Evolutionary conservation across 2,329 filamentous ascomycete genomes (phyloP).

Genomic region (Didymella glomerata): DNA sequence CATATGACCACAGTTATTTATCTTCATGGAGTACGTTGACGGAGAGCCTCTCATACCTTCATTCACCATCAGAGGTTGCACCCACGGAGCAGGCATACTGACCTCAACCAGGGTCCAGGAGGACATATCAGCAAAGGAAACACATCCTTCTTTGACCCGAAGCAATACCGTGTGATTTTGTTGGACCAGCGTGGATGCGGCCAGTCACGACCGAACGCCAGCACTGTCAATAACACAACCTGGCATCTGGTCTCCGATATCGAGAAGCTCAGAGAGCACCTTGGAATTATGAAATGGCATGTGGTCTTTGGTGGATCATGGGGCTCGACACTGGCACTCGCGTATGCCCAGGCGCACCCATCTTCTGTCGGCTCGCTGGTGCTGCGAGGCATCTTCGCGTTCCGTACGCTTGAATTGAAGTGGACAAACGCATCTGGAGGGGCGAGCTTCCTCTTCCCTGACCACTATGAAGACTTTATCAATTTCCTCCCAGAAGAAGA

Average conservation of each 20-base stretch:
- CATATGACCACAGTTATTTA: slow-evolving; percentile 45
- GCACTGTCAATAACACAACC: slow-evolving; percentile 57
- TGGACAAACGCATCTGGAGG: slow-evolving; percentile 45
- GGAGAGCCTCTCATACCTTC: not conserved
- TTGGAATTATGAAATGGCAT: slow-evolving; percentile 56
- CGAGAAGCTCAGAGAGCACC: slow-evolving; percentile 54
- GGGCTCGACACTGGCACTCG: slow-evolving; percentile 57
- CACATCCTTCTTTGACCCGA: slow-evolving; percentile 56
- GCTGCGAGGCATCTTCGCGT: slow-evolving; percentile 55
- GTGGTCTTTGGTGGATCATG: slow-evolving; percentile 60
- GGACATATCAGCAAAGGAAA: slow-evolving; percentile 32
- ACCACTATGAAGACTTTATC: slow-evolving; percentile 51
- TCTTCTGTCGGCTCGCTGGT: slow-evolving; percentile 51
- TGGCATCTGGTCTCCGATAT: slow-evolving; percentile 57
- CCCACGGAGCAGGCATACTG: not conserved
- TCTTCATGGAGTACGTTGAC: slow-evolving; percentile 57
- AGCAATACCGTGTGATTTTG: slow-evolving; percentile 56
- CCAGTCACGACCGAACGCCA: slow-evolving; percentile 54
- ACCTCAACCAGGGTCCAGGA: not conserved
- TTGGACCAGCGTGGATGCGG: slow-evolving; percentile 60
- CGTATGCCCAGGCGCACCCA: slow-evolving; percentile 57
- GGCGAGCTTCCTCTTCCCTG: slow-evolving; percentile 51
- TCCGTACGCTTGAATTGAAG: slow-evolving; percentile 49
- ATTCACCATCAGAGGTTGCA: not conserved
- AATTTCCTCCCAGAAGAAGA: slow-evolving; percentile 51